Base-by-base conservation (phyloP, 352 stramenopile species). In the Phytophthora citricola region DNA sequence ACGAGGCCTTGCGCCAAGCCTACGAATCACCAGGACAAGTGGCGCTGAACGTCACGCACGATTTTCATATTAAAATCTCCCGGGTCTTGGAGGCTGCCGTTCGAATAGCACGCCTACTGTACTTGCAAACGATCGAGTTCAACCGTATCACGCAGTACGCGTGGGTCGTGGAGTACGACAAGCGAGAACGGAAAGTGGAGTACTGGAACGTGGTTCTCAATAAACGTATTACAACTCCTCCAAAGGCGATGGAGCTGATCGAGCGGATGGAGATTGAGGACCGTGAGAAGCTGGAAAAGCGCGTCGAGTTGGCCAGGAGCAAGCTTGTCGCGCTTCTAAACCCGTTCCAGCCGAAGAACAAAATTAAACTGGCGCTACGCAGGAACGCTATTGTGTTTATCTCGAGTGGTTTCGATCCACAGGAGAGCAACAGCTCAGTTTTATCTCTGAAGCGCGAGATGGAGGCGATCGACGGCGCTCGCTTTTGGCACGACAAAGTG, bases 131-230 rank as follows among this genome's bases (percentile, higher is more conserved):
- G 0, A 74, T 90, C 57, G 84, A 91, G 59, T 93, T 88, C 51
- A 75, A 84, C 20, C 79, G 85, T n/a, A 76, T 93, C 29, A 58
- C 69, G n/a, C 77, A 83, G 26, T 87, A 83, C 43, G 82, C 85
- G 5, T 93, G 85, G 85, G 71, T 91, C 5, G 78, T 79, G 10
- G 82, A 91, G 22, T 87, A 70, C 63, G 87, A 91, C 66, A 83
- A 86, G 43, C 54, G 44, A 4, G 68, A 78, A 46, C 46, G 89
- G 39, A 75, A 78, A 38, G 47, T 73, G 15, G 82, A 93, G 68
- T 91, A 80, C 58, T 93, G 85, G 85, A 91, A 93, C 44, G 81
- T 93, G 7, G 85, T 93, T 20, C 71, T 89, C 7, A 91, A 93
- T 65, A 78, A 69, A 44, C 71, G 81, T n/a, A 77, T 78, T 10